Percentiles rank a stretch among this genome's conserved stretches.
phyloP scores from a whole-genome alignment of 2,329 filamentous ascomycete genomes.

The Emergomyces africanus region DNA sequence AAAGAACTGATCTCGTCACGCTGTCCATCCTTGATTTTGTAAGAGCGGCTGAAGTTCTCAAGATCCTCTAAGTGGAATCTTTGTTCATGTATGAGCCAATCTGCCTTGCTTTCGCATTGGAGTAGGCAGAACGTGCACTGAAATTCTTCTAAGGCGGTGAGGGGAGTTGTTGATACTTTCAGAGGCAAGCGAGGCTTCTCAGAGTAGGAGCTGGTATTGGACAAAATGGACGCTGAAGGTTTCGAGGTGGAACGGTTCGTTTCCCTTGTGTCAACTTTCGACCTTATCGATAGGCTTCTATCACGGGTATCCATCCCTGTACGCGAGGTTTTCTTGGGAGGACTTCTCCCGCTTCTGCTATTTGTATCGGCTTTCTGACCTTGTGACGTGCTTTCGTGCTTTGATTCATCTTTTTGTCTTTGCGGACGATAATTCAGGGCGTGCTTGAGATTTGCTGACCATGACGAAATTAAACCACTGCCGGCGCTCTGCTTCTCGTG shows the following conservation, averaged over 20 bases:
- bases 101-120: not conserved
- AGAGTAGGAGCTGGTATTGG: not conserved
- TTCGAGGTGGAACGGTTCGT: not conserved
- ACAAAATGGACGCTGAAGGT: not conserved
- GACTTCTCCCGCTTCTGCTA: not conserved
- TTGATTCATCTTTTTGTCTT: not conserved
- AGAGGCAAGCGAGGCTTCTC: not conserved
- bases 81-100: not conserved
- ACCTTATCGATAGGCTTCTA: not conserved
- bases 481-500: not conserved
- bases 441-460: not conserved
- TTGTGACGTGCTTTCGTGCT: not conserved
- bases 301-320: not conserved
- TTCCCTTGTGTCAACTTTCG: not conserved
- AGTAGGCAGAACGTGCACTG: constrained; percentile 3
- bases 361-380: not conserved
- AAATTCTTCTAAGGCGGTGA: not conserved
- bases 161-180: not conserved
- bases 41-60: not conserved
- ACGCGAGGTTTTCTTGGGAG: not conserved
- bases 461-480: not conserved
- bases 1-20: not conserved
- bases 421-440: not conserved
- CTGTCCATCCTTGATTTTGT: not conserved
- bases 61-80: not conserved